These are phyloP conservation scores for Hypoxylon crocopeplum DNA, from an alignment of 495 filamentous ascomycete species.

Conservation along the genomic window DNA sequence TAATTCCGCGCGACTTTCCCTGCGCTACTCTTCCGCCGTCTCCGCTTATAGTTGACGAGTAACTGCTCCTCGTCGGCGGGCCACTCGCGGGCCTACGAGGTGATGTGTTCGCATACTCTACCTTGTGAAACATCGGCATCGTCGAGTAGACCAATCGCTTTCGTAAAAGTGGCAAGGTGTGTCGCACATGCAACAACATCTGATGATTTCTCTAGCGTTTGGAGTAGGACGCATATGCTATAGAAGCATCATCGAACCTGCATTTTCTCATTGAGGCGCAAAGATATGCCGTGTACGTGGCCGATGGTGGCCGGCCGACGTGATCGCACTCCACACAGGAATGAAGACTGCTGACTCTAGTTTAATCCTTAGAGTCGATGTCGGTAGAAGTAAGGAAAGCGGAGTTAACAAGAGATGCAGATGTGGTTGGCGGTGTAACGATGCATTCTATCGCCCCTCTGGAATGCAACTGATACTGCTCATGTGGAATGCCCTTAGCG, in stretches of 20 bases:
- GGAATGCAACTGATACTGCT: slow-evolving; percentile 1
- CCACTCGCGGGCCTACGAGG: not conserved
- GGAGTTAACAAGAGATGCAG: not conserved
- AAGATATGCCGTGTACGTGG: not conserved
- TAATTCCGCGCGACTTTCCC: not conserved
- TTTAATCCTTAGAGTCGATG: not conserved
- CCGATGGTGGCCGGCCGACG: not conserved
- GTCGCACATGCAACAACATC: not conserved
- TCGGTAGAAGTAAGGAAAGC: not conserved
- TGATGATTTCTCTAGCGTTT: not conserved
- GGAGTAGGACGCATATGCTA: not conserved
- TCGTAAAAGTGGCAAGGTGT: not conserved
- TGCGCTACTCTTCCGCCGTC: not conserved
- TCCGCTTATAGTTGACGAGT: not conserved
- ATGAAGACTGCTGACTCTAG: not conserved
- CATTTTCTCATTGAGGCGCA: not conserved
- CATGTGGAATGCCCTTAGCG: slow-evolving; percentile 1
- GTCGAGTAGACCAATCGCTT: not conserved
- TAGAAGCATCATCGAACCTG: not conserved
- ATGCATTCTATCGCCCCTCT: slow-evolving; percentile 13
- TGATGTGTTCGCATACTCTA: not conserved
- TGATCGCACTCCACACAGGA: not conserved
- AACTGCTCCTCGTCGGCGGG: not conserved
- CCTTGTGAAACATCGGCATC: slow-evolving; percentile 8
- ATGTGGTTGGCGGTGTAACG: slow-evolving; percentile 21